Evolutionary conservation across 1,284 basidiomycete genomes (phyloP).

Genomic region (Trichosporon faecale): DNA sequence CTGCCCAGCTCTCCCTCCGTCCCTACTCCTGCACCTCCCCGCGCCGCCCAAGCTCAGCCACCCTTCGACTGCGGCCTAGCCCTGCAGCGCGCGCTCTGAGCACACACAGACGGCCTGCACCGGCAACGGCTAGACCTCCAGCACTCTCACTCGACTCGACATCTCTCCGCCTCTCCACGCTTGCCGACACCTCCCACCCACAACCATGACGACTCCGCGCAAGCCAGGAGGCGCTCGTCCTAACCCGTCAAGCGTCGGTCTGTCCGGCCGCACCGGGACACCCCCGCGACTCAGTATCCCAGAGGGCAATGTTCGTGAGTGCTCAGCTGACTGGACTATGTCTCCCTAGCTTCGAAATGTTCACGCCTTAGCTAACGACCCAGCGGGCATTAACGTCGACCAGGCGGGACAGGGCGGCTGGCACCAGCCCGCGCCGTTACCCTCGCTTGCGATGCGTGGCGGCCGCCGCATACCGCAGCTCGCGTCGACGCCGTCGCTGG

Average conservation of each 20-base stretch:
- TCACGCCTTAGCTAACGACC: neutral
- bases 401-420: constrained; percentile 47
- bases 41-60: neutral
- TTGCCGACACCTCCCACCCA: neutral
- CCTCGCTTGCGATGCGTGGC: constrained; percentile 15
- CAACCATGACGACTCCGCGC: constrained; percentile 17
- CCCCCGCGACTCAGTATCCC: constrained; percentile 46
- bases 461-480: constrained; percentile 13
- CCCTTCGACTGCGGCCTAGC: neutral
- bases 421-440: constrained; percentile 33
- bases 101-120: neutral
- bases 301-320: constrained; percentile 52
- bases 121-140: neutral
- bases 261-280: neutral
- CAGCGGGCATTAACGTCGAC: constrained; percentile 49
- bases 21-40: neutral
- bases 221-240: constrained; percentile 26
- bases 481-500: constrained; percentile 18
- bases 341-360: neutral
- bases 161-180: neutral
- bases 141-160: neutral
- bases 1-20: neutral
- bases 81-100: neutral
- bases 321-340: neutral
- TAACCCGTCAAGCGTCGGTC: constrained; percentile 15